Conservation (phyloP, 108 stramenopile species). For the Stephanodiscus triporus region DNA sequence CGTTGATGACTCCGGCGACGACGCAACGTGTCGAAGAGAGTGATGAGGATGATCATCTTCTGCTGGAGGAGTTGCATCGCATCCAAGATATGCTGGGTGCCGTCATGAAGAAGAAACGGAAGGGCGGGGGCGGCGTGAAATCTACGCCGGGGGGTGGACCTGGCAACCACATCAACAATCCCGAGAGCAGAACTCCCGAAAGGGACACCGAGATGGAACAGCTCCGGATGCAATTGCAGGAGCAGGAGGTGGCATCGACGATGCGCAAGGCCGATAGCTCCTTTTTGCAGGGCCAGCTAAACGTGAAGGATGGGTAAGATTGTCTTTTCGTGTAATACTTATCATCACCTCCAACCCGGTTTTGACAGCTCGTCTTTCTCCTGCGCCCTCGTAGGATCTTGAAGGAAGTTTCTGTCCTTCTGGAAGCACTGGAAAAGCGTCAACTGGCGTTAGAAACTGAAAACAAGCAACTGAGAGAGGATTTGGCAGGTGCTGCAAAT, state of each 20-base stretch:
- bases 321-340: background rate
- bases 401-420: constrained; percentile 69
- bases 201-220: constrained; percentile 63
- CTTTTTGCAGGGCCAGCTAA: constrained; percentile 70
- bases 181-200: constrained; percentile 22
- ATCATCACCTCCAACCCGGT: background rate
- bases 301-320: constrained; percentile 65
- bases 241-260: constrained; percentile 62
- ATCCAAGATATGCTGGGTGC: constrained; percentile 80
- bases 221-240: constrained; percentile 67
- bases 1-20: background rate
- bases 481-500: constrained; percentile 23
- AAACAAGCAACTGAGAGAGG: constrained; percentile 44
- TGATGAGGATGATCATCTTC: constrained; percentile 41
- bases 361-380: background rate
- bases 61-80: constrained; percentile 63
- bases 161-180: background rate
- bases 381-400: constrained; percentile 36
- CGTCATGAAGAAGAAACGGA: constrained; percentile 68
- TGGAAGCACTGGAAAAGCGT: constrained; percentile 74
- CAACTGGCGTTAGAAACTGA: constrained; percentile 75
- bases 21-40: constrained; percentile 39
- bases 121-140: constrained; percentile 8
- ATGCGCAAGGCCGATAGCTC: constrained; percentile 76
- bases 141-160: background rate